Percentiles rank a stretch among this genome's conserved stretches.
These are phyloP conservation scores for Metschnikowia koreensis DNA, from an alignment of 805 yeast genomes.

Conservation along the genomic window DNA sequence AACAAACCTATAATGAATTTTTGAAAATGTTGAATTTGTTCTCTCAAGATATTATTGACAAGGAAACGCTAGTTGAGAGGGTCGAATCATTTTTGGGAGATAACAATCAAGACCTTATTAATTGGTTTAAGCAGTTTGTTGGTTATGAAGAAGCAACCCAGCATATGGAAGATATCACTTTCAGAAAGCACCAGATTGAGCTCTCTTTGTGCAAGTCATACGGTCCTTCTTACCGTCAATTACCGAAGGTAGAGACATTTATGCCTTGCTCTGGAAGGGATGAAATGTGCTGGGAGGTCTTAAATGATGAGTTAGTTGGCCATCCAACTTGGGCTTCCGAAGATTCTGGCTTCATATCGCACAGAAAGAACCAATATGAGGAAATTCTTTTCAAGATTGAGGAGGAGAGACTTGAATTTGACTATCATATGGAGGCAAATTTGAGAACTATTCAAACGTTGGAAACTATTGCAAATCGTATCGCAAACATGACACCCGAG, in stretches of 20 bases:
- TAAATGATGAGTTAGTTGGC: conserved; percentile 98
- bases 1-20: conserved; percentile 89
- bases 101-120: conserved; percentile 69
- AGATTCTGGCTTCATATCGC: conserved; percentile 98
- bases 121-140: conserved; percentile 91
- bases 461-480: conserved; percentile 91
- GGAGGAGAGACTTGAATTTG: conserved; percentile 97
- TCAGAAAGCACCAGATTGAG: conserved; percentile 89
- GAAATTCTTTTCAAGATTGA: conserved; percentile 93
- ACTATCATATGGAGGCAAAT: conserved; percentile 92
- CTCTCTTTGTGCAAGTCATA: conserved; percentile 87
- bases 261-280: conserved; percentile 99
- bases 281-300: conserved; percentile 98
- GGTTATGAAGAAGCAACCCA: conserved; percentile 84
- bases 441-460: conserved; percentile 91
- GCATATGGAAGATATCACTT: conserved; percentile 81
- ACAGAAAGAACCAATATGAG: conserved; percentile 95
- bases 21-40: conserved; percentile 82
- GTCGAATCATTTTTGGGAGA: conserved; percentile 83
- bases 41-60: conserved; percentile 88
- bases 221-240: conserved; percentile 90
- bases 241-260: conserved; percentile 90
- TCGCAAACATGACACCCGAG: conserved; percentile 88
- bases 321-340: conserved; percentile 99
- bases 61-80: conserved; percentile 74